Evolutionary conservation across 2,329 filamentous ascomycete species (phyloP).

Genomic region (Ophiostoma fasciatum): DNA sequence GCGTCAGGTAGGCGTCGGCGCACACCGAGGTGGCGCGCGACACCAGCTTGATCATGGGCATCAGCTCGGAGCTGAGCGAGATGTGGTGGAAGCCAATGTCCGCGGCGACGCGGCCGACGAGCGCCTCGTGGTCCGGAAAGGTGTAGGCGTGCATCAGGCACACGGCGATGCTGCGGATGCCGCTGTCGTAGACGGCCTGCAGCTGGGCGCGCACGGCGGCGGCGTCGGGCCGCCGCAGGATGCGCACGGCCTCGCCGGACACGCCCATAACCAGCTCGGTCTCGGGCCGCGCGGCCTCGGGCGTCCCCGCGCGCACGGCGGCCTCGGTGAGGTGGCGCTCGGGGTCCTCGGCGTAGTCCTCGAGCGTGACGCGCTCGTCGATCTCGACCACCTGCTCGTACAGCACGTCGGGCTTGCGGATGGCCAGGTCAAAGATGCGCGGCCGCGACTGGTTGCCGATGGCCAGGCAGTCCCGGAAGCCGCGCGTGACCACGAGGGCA

Average conservation of each 20-base stretch:
- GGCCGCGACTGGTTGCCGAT: constrained; percentile 88
- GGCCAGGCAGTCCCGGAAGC: constrained; percentile 73
- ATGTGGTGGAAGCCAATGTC: constrained; percentile 77
- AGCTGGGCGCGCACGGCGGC: constrained; percentile 43
- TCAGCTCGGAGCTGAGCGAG: constrained; percentile 63
- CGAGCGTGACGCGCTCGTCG: constrained; percentile 77
- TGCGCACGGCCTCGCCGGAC: constrained; percentile 59
- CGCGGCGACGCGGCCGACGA: constrained; percentile 59
- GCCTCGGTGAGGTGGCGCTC: constrained; percentile 41
- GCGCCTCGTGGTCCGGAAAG: constrained; percentile 70
- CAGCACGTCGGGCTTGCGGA: constrained; percentile 72
- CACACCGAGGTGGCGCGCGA: constrained; percentile 63
- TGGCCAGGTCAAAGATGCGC: constrained; percentile 81
- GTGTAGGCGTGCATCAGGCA: constrained; percentile 90
- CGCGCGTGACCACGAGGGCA: constrained; percentile 73
- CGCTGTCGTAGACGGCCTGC: constrained; percentile 50
- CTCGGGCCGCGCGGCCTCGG: constrained; percentile 23
- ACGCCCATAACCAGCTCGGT: constrained; percentile 53
- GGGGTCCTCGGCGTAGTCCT: constrained; percentile 86
- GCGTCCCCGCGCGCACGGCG: constrained; percentile 34
- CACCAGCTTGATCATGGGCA: constrained; percentile 83
- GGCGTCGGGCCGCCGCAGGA: constrained; percentile 47
- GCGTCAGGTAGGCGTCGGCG: constrained; percentile 67
- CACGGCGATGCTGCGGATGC: constrained; percentile 71
- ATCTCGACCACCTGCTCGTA: constrained; percentile 81